phyloP scores from a whole-genome alignment of 371 early-diverging fungal genomes.

The Mortierella sp. region DNA sequence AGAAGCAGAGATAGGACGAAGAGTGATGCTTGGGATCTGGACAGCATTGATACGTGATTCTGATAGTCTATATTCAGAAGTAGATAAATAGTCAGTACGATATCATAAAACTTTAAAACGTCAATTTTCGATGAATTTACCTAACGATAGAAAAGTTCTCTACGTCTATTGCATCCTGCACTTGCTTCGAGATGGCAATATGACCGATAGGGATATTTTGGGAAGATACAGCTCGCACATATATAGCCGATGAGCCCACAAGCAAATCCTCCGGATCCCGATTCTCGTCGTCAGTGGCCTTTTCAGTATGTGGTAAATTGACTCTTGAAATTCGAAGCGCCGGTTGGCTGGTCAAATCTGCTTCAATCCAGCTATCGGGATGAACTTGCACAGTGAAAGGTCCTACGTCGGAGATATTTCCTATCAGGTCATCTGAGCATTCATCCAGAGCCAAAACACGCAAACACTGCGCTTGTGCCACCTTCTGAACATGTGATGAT shows the following conservation, averaged over 20 bases:
- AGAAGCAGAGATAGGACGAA: constrained; percentile 38
- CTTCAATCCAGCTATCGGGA: constrained; percentile 52
- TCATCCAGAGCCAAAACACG: constrained; percentile 50
- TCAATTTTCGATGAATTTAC: constrained; percentile 27
- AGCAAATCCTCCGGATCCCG: constrained; percentile 43
- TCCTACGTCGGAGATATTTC: constrained; percentile 24
- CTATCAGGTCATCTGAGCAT: constrained; percentile 32
- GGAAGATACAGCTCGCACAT: constrained; percentile 56
- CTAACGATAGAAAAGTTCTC: constrained; percentile 63
- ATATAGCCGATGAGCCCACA: constrained; percentile 49
- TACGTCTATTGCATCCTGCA: constrained; percentile 60
- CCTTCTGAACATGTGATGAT: constrained; percentile 21
- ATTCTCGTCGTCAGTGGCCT: constrained; percentile 48
- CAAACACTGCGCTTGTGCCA: constrained; percentile 46
- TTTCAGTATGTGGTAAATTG: constrained; percentile 50
- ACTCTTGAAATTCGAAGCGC: constrained; percentile 52
- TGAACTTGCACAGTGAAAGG: constrained; percentile 50
- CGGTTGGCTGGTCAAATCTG: constrained; percentile 31
- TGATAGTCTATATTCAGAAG: constrained; percentile 56
- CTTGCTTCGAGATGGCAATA: constrained; percentile 61
- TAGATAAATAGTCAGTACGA: not conserved
- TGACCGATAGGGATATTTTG: constrained; percentile 61
- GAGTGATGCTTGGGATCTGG: constrained; percentile 32
- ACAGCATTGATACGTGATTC: constrained; percentile 27
- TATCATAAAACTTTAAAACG: not conserved